phyloP scores from a whole-genome alignment of 1,139 yeast genomes.

The Taphrina wiesneri region DNA sequence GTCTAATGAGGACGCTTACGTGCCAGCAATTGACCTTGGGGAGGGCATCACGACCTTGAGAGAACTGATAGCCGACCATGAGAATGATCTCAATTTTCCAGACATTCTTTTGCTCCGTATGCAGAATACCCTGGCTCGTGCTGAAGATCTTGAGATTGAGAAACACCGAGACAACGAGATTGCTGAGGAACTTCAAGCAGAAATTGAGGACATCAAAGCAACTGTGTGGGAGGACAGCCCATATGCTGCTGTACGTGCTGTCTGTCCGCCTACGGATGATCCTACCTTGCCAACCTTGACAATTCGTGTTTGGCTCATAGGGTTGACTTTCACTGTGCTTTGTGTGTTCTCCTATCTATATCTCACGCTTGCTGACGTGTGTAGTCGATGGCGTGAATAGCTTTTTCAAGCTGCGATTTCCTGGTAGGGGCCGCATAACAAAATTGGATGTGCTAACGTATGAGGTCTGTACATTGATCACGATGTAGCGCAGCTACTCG shows the following conservation, averaged over 20 bases:
- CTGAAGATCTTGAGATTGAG: slow-evolving; percentile 44
- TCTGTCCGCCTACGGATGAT: slow-evolving; percentile 65
- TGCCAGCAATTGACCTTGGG: not conserved
- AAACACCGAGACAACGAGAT: not conserved
- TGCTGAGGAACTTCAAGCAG: slow-evolving; percentile 42
- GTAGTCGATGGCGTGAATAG: slow-evolving; percentile 1
- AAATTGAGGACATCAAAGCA: slow-evolving; percentile 51
- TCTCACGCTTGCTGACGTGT: not conserved
- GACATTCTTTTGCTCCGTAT: slow-evolving; percentile 25
- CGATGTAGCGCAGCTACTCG: slow-evolving; percentile 57
- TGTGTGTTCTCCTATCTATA: slow-evolving; percentile 53
- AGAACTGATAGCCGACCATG: slow-evolving; percentile 33
- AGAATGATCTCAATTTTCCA: slow-evolving; percentile 37
- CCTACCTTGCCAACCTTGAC: slow-evolving; percentile 60
- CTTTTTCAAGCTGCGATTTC: slow-evolving; percentile 7
- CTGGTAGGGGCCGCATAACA: slow-evolving; percentile 50
- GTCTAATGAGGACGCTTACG: not conserved
- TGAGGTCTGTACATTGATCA: slow-evolving; percentile 59
- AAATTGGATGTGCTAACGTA: slow-evolving; percentile 49
- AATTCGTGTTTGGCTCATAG: slow-evolving; percentile 36
- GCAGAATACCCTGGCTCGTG: slow-evolving; percentile 31
- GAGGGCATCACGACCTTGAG: slow-evolving; percentile 24
- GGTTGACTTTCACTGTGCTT: slow-evolving; percentile 54
- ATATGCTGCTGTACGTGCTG: slow-evolving; percentile 68
- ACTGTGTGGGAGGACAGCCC: slow-evolving; percentile 52